Base-by-base conservation (phyloP, 2,329 filamentous ascomycete genomes). In the Fusarium verrucosum region DNA sequence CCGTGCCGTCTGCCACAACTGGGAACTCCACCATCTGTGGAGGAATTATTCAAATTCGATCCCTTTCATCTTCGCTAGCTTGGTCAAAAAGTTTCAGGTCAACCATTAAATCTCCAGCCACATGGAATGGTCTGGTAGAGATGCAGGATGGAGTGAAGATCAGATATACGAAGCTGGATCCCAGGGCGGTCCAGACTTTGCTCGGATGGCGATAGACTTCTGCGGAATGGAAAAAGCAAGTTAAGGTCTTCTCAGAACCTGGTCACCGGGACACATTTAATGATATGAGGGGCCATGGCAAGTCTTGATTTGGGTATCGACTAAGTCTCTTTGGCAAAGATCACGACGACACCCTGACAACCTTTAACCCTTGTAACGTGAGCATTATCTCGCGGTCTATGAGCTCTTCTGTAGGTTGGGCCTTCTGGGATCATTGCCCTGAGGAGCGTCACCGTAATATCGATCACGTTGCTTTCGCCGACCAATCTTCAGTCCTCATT, bases 101-200 rank as follows among this genome's bases (percentile, higher is more conserved):
- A 14, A 14, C n/a, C 8, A 25, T 49, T 7, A 20, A 37, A 19
- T 14, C 37, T 5, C 22, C 20, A 19, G n/a, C 38, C 17, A 30
- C 11, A 14, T 14, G 10, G 19, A 43, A 23, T 11, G 54, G 50
- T 2, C 16, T 37, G 5, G 55, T 54, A 13, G 30, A 66, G 41
- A 72, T 70, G 0, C 30, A 63, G 3, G 73, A 74, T 52, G 73
- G 73, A 37, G 62, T 75, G 13, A 64, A 68, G 38, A 66, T 76
- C 10, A 57, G 46, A 5, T 75, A 74, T 49, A 70, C 52, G 26
- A 75, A 36, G 59, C 64, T 6, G 73, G 73, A 0, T 68, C 70
- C 1, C 9, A 20, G 2, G 26, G 54, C 4, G 72, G 68, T 5
- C 71, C 73, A 25, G 66, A 70, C 26, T 22, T 52, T 52, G 16